Base-by-base conservation (phyloP, 1,284 basidiomycete genomes). In the Microbotryum silenes-acaulis region DNA sequence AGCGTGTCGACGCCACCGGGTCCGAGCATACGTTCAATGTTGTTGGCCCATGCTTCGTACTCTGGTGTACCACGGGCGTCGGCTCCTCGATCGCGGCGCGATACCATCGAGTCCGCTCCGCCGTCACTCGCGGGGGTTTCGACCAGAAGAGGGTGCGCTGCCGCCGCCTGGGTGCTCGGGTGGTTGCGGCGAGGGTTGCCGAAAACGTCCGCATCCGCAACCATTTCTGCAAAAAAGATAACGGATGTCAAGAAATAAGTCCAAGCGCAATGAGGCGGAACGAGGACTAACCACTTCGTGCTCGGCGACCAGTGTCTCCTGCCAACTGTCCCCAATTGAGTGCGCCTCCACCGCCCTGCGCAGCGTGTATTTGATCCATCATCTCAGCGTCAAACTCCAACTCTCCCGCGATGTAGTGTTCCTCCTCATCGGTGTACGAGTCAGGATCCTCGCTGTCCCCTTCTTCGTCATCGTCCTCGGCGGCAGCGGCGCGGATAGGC, bases 131-230 rank as follows among this genome's bases (percentile, higher is more conserved):
- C 57, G 42, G 59, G 58, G 45, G 49, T 56, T 68, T 94, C 88
- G 42, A 88, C 73, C 14, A 96, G 81, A 12, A 96, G 79, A 4
- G 91, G 91, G 73, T 96, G 92, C 0, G 85, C 25, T 16, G 59
- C 37, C 37, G 37, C 29, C 6, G 49, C 27, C n/a, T 55, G 47
- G 4, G 64, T 42, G 37, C 57, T 3, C 57, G 57, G 31, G 55
- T 59, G 21, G 27, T 55, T 8, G 56, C 37, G 56, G 33, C 56
- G 66, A 23, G 62, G 46, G 66, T n/a, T 61, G 48, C 63, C 64
- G 47, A 65, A 60, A 44, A 60, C 55, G 48, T 57, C 59, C 37
- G 37, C 1, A 42, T 42, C 37, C 37, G 65, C 62, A 29, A 61
- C 66, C 31, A 60, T 61, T 49, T 56, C 61, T 62, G 45, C 6